Percentiles rank a stretch among this genome's conserved stretches.
phyloP scores from a whole-genome alignment of 495 filamentous ascomycete genomes.

The Daldinia childiae region DNA sequence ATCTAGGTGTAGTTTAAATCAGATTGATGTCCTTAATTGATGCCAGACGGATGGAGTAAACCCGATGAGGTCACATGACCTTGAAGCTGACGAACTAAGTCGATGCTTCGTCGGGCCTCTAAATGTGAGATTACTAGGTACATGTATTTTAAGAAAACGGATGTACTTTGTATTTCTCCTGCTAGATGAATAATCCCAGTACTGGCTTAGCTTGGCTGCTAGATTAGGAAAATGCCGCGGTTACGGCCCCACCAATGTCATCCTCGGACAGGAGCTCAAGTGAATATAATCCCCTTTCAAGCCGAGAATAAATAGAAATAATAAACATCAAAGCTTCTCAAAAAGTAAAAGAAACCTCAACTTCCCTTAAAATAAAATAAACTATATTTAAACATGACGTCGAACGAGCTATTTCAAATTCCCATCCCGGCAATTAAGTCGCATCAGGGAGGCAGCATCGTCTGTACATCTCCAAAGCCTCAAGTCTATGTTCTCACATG shows the following conservation, averaged over 20 bases:
- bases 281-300: not conserved
- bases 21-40: not conserved
- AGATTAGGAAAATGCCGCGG: conserved; percentile 27
- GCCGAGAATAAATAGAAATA: not conserved
- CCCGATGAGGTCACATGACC: not conserved
- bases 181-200: no score
- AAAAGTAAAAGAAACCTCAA: not conserved
- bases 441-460: conserved; percentile 44
- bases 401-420: conserved; percentile 52
- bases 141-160: not conserved
- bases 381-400: conserved; percentile 15
- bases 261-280: not conserved
- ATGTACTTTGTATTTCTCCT: not conserved
- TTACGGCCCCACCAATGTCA: not conserved
- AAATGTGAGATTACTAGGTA: not conserved
- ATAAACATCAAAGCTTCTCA: not conserved
- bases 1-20: not conserved
- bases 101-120: no score
- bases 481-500: conserved; percentile 78
- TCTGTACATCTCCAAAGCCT: conserved; percentile 65
- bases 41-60: not conserved
- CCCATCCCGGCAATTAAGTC: conserved; percentile 48
- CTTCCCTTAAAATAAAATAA: not conserved
- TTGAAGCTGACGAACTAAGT: not conserved
- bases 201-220: not conserved